These are phyloP conservation scores for Oropetium thomaeum DNA, from an alignment of 176 grass and related monocot genomes.

Conservation along the genomic window DNA sequence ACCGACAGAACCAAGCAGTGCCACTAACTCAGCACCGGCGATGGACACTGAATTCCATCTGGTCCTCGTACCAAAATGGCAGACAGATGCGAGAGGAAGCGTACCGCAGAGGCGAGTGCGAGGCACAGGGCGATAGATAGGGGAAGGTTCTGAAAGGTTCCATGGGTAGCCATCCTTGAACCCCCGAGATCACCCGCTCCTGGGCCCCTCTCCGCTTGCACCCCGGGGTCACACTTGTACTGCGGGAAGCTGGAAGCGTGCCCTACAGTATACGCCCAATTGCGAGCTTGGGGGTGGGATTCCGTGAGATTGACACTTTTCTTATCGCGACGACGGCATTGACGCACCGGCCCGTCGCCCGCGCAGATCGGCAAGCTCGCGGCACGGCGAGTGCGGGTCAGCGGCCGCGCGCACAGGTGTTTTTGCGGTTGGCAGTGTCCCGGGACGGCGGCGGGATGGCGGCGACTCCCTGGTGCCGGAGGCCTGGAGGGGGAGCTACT, in stretches of 20 bases:
- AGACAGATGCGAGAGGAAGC: neutral
- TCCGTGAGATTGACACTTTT: conserved; percentile 19
- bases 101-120: conserved; percentile 28
- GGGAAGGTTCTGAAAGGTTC: conserved; percentile 20
- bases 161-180: conserved; percentile 22
- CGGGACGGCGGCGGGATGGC: too few relatives aligned
- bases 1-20: neutral
- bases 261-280: conserved; percentile 21
- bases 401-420: neutral
- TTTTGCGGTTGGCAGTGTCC: neutral
- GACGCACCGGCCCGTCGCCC: neutral
- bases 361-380: neutral
- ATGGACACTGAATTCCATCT: neutral
- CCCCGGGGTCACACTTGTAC: neutral
- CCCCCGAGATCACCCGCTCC: neutral
- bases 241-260: conserved; percentile 11
- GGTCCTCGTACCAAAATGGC: neutral
- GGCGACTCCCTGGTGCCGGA: too few relatives aligned
- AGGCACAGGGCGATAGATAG: conserved; percentile 27
- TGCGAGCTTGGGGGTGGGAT: neutral
- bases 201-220: neutral
- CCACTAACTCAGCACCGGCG: neutral
- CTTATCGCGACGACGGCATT: neutral
- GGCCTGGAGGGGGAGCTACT: too few relatives aligned
- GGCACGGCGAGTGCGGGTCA: neutral